These are phyloP conservation scores for Alternaria sp. DNA, from an alignment of 2,329 filamentous ascomycete genomes.

Conservation along the genomic window DNA sequence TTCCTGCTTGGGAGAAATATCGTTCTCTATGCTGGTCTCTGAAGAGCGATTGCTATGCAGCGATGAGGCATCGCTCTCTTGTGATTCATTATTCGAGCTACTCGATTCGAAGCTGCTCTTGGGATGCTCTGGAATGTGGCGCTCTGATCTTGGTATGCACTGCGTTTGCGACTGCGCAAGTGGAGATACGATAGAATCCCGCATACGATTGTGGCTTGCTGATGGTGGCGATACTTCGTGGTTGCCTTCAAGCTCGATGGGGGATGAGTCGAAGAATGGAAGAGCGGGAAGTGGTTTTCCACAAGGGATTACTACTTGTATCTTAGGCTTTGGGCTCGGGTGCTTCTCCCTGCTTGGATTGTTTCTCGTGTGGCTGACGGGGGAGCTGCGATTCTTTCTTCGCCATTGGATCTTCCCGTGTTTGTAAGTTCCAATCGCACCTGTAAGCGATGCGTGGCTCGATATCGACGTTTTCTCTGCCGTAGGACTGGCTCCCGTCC, in stretches of 20 bases:
- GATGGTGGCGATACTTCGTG: constrained; percentile 48
- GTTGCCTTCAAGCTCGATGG: constrained; percentile 27
- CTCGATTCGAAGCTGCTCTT: constrained; percentile 28
- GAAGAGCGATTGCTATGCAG: constrained; percentile 52
- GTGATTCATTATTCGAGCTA: constrained; percentile 49
- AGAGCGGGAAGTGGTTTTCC: constrained; percentile 42
- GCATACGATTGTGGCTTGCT: constrained; percentile 29
- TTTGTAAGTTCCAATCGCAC: constrained; percentile 56
- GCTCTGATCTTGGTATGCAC: constrained; percentile 14
- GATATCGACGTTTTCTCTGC: constrained; percentile 37
- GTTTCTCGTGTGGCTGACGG: constrained; percentile 17
- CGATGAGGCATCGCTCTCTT: constrained; percentile 50
- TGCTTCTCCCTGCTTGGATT: constrained; percentile 24
- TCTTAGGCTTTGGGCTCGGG: constrained; percentile 41
- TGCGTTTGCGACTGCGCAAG: constrained; percentile 30
- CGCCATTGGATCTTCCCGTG: constrained; percentile 57
- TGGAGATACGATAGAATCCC: constrained; percentile 46
- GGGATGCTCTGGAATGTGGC: constrained; percentile 20
- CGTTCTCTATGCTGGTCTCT: constrained; percentile 50
- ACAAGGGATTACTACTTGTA: constrained; percentile 50
- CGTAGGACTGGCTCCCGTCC: constrained; percentile 21
- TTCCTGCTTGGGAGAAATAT: constrained; percentile 27
- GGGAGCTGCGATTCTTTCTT: constrained; percentile 20
- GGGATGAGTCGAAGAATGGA: constrained; percentile 38
- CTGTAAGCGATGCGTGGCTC: constrained; percentile 32